phyloP scores from a whole-genome alignment of 495 filamentous ascomycete genomes.

The Xylona heveae region DNA sequence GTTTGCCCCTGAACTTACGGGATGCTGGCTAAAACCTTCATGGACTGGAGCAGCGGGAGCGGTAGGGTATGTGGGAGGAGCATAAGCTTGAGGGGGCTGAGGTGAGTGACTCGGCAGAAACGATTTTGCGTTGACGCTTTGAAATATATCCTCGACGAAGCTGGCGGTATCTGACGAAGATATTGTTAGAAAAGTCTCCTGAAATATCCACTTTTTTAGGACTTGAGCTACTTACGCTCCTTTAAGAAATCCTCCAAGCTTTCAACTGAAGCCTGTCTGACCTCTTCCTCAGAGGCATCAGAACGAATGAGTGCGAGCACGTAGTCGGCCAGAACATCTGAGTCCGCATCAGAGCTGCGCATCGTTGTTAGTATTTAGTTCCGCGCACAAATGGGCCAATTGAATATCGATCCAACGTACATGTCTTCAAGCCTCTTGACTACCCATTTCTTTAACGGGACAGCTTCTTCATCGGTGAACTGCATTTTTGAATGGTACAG shows the following conservation, averaged over 20 bases:
- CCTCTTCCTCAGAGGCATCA: slow-evolving; percentile 52
- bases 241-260: slow-evolving; percentile 76
- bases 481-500: slow-evolving; percentile 53
- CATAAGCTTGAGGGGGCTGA: slow-evolving; percentile 16
- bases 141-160: slow-evolving; percentile 79
- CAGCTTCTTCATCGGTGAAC: slow-evolving; percentile 54
- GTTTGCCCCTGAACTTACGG: background rate
- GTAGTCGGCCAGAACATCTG: slow-evolving; percentile 89
- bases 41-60: slow-evolving; percentile 13
- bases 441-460: slow-evolving; percentile 68
- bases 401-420: slow-evolving; percentile 26
- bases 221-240: slow-evolving; percentile 35
- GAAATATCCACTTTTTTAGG: background rate
- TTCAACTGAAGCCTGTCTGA: slow-evolving; percentile 50
- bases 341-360: slow-evolving; percentile 73
- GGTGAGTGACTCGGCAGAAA: slow-evolving; percentile 33
- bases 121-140: slow-evolving; percentile 40
- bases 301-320: slow-evolving; percentile 74
- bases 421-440: slow-evolving; percentile 79
- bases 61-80: slow-evolving; percentile 10
- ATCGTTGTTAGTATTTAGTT: slow-evolving; percentile 2
- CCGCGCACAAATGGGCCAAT: no score
- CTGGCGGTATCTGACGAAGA: slow-evolving; percentile 33
- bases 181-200: background rate
- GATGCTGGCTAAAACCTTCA: background rate